Base-by-base conservation (phyloP, 176 grass and related monocot species). In the Oropetium thomaeum region DNA sequence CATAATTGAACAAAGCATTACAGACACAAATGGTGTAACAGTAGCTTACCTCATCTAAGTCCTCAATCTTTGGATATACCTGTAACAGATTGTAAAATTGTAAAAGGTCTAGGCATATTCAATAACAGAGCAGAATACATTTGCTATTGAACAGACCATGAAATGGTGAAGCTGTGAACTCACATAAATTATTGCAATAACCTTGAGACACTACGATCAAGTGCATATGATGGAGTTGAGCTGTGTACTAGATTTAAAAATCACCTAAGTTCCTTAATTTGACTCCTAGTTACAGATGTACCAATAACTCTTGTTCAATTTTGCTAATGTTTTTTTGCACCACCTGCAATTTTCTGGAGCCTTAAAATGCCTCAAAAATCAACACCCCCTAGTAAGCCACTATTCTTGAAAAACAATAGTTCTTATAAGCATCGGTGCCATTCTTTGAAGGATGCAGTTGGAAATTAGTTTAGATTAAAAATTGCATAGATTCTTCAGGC, bases 31-130 rank as follows among this genome's bases (percentile, higher is more conserved):
- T 23, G 3, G 54, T 38, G 5, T 4, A 63, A 63, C 15, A 74
- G 51, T 9, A 43, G 62, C 51, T 35, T 53, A 94, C 95, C 91
- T 98, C 95, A 67, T 93, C 86, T 9, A 72, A 92, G 37, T 89
- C 86, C 79, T 89, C 88, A 65, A 98, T 93, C 78, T 98, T 94
- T 74, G 91, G 95, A 52, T 85, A 98, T 64, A 98, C 86, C 95
- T 98, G 81, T 62, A 67, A 27, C 54, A 79, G 1, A 80, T 62
- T 37, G 61, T 49, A 34, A 82, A 82, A 84, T 27, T 20, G 58
- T 38, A 77, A 65, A 45, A 82, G 73, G 0, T 33, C 17, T 27
- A 60, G 9, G 62, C 5, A 7, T 22, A 81, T 71, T 65, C n/a
- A 73, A 71, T 59, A 53, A 76, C 42, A 39, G 22, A 68, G 28